Conservation (phyloP, 331 rosid species). For the Ulmus americana region DNA sequence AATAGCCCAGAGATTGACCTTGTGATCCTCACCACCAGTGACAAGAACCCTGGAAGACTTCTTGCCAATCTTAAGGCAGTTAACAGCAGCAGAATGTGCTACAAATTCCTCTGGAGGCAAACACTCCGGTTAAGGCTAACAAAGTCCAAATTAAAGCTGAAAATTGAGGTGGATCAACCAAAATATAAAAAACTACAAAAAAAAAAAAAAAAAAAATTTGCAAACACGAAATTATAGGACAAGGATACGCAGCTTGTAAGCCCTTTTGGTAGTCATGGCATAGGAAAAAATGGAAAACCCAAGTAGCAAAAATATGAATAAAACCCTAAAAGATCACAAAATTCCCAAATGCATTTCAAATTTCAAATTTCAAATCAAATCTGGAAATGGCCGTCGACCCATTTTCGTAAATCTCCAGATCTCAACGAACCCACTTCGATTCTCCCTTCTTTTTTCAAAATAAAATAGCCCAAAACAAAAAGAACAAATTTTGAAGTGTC, state of each 20-base stretch:
- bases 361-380: conserved; percentile 31
- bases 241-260: conserved; percentile 99
- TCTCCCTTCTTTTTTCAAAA: conserved; percentile 7
- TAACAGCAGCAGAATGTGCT: conserved; percentile 85
- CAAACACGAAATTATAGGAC: conserved; percentile 25
- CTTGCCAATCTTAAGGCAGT: conserved; percentile 95
- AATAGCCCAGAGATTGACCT: conserved; percentile 99
- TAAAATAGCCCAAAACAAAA: neutral
- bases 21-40: conserved; percentile 98
- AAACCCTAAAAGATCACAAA: conserved; percentile 14
- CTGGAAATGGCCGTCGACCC: neutral
- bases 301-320: conserved; percentile 26
- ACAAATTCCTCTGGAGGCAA: conserved; percentile 80
- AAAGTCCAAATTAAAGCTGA: neutral
- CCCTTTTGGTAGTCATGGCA: conserved; percentile 90
- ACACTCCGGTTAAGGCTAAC: conserved; percentile 53
- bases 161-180: neutral
- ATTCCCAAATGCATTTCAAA: conserved; percentile 17
- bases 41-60: conserved; percentile 91
- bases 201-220: neutral
- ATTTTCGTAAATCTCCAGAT: conserved; percentile 3
- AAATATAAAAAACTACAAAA: neutral
- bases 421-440: conserved; percentile 10
- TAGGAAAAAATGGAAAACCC: conserved; percentile 39
- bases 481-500: neutral